Conservation (phyloP, 768 basidiomycete species). For the Austroboletus eburneus region DNA sequence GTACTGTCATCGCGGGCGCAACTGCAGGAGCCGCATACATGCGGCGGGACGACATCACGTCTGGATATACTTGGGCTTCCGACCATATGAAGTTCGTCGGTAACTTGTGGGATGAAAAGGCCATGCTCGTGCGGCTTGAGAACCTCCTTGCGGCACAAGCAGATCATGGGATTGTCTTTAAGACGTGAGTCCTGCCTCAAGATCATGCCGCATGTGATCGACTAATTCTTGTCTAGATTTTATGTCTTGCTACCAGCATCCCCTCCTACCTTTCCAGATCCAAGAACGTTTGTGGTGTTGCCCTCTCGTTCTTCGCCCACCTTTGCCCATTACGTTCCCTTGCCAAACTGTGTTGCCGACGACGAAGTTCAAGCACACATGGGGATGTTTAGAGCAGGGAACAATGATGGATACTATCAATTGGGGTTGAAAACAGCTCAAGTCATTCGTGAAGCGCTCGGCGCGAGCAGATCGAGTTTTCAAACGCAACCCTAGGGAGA, state of each 20-base stretch:
- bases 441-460: constrained; percentile 55
- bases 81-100: constrained; percentile 92
- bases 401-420: constrained; percentile 89
- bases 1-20: constrained; percentile 74
- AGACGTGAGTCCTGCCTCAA: constrained; percentile 49
- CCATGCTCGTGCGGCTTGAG: constrained; percentile 57
- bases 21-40: constrained; percentile 84
- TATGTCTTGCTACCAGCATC: constrained; percentile 74
- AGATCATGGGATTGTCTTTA: constrained; percentile 62
- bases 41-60: constrained; percentile 68
- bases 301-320: constrained; percentile 50
- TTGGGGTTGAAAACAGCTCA: constrained; percentile 68
- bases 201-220: neutral
- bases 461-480: constrained; percentile 4
- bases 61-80: constrained; percentile 68
- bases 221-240: constrained; percentile 46
- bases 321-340: constrained; percentile 54
- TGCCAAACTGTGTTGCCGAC: constrained; percentile 59
- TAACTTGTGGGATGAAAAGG: constrained; percentile 76
- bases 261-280: constrained; percentile 48
- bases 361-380: constrained; percentile 86
- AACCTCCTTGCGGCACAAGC: constrained; percentile 57
- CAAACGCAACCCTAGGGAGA: neutral
- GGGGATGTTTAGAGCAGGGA: constrained; percentile 77
- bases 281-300: constrained; percentile 76